Percentiles rank a stretch among this genome's conserved stretches.
These are phyloP conservation scores for Phytopythium kandeliae DNA, from an alignment of 352 stramenopile species.

Conservation along the genomic window DNA sequence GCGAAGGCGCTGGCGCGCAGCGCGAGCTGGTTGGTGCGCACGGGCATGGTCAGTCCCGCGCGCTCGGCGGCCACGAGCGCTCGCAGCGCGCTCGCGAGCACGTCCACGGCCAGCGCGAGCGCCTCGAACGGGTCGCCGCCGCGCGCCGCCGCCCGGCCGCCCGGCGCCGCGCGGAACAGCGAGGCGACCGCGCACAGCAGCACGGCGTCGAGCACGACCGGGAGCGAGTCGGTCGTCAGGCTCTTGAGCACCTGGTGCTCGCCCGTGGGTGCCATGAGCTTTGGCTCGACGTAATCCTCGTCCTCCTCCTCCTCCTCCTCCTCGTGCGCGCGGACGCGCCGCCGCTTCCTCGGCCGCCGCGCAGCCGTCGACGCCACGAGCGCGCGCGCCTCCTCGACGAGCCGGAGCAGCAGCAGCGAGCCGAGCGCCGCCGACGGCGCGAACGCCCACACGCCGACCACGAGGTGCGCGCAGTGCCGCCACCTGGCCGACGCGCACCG, in stretches of 20 bases:
- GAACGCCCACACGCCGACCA: slow-evolving; percentile 54
- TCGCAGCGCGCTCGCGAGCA: slow-evolving; percentile 32
- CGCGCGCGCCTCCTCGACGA: slow-evolving; percentile 40
- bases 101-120: slow-evolving; percentile 27
- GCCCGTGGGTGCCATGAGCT: slow-evolving; percentile 30
- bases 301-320: slow-evolving; percentile 17
- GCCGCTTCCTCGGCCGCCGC: slow-evolving; percentile 9
- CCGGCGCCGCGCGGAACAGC: slow-evolving; percentile 29
- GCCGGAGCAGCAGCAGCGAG: slow-evolving; percentile 29
- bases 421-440: slow-evolving; percentile 19
- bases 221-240: slow-evolving; percentile 55
- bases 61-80: slow-evolving; percentile 48
- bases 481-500: slow-evolving; percentile 35
- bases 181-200: slow-evolving; percentile 48
- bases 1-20: slow-evolving; percentile 32
- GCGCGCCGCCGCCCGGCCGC: background rate
- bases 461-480: slow-evolving; percentile 45
- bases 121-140: slow-evolving; percentile 32
- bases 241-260: slow-evolving; percentile 63
- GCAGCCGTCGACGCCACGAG: slow-evolving; percentile 23
- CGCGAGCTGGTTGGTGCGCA: slow-evolving; percentile 46
- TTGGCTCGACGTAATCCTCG: slow-evolving; percentile 20
- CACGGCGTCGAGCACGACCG: slow-evolving; percentile 51
- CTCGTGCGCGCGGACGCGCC: slow-evolving; percentile 4
- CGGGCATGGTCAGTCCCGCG: slow-evolving; percentile 42